phyloP scores from a whole-genome alignment of 2,329 filamentous ascomycete species.

The Didymellaceae sp. region DNA sequence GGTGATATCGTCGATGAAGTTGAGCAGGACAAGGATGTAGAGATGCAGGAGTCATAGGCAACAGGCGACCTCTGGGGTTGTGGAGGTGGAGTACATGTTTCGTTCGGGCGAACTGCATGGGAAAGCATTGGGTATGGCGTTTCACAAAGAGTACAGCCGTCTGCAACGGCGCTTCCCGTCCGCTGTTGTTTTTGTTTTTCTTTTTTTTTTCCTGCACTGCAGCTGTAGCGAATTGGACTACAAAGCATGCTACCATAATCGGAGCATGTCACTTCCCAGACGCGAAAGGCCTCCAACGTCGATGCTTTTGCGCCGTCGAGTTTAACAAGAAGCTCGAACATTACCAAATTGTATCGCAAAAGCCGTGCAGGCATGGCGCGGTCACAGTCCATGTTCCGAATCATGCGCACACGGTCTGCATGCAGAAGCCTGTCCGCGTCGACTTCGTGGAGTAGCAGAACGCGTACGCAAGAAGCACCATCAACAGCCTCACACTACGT shows the following conservation, averaged over 20 bases:
- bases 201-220: background rate
- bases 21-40: constrained; percentile 35
- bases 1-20: constrained; percentile 34
- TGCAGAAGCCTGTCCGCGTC: no score
- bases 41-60: constrained; percentile 41
- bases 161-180: constrained; percentile 18
- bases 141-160: constrained; percentile 24
- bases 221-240: constrained; percentile 2
- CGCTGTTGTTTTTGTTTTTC: no score
- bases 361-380: no score
- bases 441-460: no score
- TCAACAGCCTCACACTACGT: background rate
- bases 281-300: background rate
- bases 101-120: constrained; percentile 27
- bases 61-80: constrained; percentile 8
- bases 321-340: no score
- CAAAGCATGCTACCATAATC: background rate
- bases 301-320: no score
- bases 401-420: no score
- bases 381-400: no score
- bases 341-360: no score
- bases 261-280: background rate
- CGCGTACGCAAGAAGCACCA: no score
- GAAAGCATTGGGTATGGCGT: constrained; percentile 37
- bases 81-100: constrained; percentile 17